phyloP scores from a whole-genome alignment of 768 basidiomycete species.

The Rhodotorula babjevae region DNA sequence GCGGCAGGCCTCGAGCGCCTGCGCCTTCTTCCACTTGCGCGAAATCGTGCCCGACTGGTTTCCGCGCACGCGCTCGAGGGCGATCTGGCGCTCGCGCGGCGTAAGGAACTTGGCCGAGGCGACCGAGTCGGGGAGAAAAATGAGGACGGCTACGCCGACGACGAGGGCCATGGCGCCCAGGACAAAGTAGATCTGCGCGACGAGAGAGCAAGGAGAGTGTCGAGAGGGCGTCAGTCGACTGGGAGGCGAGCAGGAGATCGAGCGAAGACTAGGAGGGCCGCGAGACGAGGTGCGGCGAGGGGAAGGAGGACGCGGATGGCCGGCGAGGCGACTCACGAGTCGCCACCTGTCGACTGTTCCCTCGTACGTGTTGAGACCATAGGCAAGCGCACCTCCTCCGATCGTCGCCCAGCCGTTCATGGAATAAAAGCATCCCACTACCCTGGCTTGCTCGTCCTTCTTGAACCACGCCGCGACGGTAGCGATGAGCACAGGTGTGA shows the following conservation, averaged over 20 bases:
- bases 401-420: slow-evolving; percentile 52
- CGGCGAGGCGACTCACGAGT: slow-evolving; percentile 7
- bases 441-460: slow-evolving; percentile 61
- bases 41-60: slow-evolving; percentile 62
- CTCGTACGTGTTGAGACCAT: slow-evolving; percentile 56
- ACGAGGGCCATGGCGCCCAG: not conserved
- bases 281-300: no score
- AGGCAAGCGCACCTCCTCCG: slow-evolving; percentile 61
- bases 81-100: slow-evolving; percentile 60
- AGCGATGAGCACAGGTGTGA: slow-evolving; percentile 52
- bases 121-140: slow-evolving; percentile 64
- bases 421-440: slow-evolving; percentile 66
- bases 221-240: not conserved
- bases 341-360: slow-evolving; percentile 55
- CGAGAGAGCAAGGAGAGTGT: not conserved
- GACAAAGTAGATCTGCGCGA: slow-evolving; percentile 20
- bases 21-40: slow-evolving; percentile 58
- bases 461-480: slow-evolving; percentile 65
- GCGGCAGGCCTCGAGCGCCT: slow-evolving; percentile 57
- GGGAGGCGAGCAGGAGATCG: no score
- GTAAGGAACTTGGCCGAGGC: slow-evolving; percentile 59
- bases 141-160: slow-evolving; percentile 48
- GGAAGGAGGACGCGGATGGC: not conserved
- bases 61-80: slow-evolving; percentile 62
- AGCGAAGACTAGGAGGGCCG: no score